A percentile compares a stretch with the other conserved stretches of the same genome.
Evolutionary conservation across 768 basidiomycete species (phyloP).

Genomic region (Rhizopogon vulgaris): DNA sequence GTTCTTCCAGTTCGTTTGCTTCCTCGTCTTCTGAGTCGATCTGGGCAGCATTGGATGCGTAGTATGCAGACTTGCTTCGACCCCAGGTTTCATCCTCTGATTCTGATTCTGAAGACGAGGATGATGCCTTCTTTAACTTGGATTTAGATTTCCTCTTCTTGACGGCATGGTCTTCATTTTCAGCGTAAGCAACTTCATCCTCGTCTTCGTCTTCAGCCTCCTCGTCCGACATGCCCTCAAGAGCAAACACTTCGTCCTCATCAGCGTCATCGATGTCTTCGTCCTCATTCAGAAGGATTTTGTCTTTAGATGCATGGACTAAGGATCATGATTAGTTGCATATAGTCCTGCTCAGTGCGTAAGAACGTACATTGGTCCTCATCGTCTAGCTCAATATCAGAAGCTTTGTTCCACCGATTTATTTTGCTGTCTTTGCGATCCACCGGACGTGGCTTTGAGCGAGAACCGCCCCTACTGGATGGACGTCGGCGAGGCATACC

Average conservation of each 20-base stretch:
- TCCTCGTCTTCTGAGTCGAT: slow-evolving; percentile 87
- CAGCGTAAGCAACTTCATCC: slow-evolving; percentile 11
- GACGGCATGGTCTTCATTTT: slow-evolving; percentile 15
- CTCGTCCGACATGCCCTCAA: slow-evolving; percentile 52
- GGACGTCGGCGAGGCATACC: slow-evolving; percentile 43
- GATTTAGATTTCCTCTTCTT: slow-evolving; percentile 6
- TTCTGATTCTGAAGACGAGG: slow-evolving; percentile 17
- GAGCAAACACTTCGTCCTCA: slow-evolving; percentile 78
- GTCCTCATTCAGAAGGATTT: slow-evolving; percentile 69
- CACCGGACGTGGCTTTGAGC: slow-evolving; percentile 37
- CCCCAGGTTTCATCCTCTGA: slow-evolving; percentile 78
- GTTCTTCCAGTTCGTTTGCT: slow-evolving; percentile 80
- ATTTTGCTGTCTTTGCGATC: slow-evolving; percentile 47
- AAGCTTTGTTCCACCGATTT: slow-evolving; percentile 59
- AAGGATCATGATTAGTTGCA: slow-evolving; percentile 62
- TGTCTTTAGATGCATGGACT: slow-evolving; percentile 75
- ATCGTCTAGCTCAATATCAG: slow-evolving; percentile 70
- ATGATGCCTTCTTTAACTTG: slow-evolving; percentile 11
- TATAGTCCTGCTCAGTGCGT: slow-evolving; percentile 52
- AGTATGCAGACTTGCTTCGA: slow-evolving; percentile 70
- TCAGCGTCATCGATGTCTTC: slow-evolving; percentile 44
- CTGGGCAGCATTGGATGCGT: slow-evolving; percentile 77
- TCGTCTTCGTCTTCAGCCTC: slow-evolving; percentile 38
- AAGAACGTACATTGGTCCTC: slow-evolving; percentile 67
- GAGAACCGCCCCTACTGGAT: slow-evolving; percentile 28